These are phyloP conservation scores for Lecanosticta acicola DNA, from an alignment of 2,329 filamentous ascomycete genomes.

Conservation along the genomic window DNA sequence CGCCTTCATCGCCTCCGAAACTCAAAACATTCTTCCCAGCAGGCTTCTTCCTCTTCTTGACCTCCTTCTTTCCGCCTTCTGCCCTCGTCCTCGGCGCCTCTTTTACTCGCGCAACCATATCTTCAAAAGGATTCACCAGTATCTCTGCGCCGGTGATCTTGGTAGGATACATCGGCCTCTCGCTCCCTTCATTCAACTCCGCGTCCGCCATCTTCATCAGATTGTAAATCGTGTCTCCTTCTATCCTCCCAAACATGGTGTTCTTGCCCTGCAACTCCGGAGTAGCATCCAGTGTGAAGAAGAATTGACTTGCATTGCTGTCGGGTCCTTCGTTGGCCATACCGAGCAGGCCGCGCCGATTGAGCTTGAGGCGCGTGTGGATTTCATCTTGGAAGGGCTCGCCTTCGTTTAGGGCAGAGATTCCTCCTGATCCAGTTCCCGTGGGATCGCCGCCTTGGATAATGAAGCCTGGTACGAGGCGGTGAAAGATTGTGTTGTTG, in stretches of 20 bases:
- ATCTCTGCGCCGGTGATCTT: slow-evolving; percentile 71
- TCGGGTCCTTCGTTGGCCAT: slow-evolving; percentile 87
- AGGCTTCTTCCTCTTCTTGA: slow-evolving; percentile 61
- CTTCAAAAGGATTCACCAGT: slow-evolving; percentile 73
- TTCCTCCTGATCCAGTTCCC: slow-evolving; percentile 83
- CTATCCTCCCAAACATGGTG: slow-evolving; percentile 86
- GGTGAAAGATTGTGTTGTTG: slow-evolving; percentile 87
- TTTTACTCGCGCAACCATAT: slow-evolving; percentile 66
- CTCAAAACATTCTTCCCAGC: slow-evolving; percentile 70
- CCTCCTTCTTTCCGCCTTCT: slow-evolving; percentile 49
- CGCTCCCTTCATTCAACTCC: slow-evolving; percentile 67
- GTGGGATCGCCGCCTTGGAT: slow-evolving; percentile 93
- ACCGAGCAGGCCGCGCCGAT: slow-evolving; percentile 80
- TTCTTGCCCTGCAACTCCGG: slow-evolving; percentile 85
- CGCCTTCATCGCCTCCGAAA: slow-evolving; percentile 63
- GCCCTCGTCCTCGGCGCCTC: slow-evolving; percentile 47
- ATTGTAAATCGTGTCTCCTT: slow-evolving; percentile 94
- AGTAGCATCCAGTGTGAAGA: slow-evolving; percentile 79
- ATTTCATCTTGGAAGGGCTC: slow-evolving; percentile 83
- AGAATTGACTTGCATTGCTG: slow-evolving; percentile 94
- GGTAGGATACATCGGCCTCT: slow-evolving; percentile 79
- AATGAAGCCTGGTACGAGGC: slow-evolving; percentile 85
- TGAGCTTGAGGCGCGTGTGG: slow-evolving; percentile 88
- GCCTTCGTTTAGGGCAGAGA: slow-evolving; percentile 85
- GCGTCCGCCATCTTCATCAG: slow-evolving; percentile 86